Evolutionary conservation across 1,139 yeast genomes (phyloP), one percentile per base, ranked within the genome.

Genomic region (Pichia sp.): DNA sequence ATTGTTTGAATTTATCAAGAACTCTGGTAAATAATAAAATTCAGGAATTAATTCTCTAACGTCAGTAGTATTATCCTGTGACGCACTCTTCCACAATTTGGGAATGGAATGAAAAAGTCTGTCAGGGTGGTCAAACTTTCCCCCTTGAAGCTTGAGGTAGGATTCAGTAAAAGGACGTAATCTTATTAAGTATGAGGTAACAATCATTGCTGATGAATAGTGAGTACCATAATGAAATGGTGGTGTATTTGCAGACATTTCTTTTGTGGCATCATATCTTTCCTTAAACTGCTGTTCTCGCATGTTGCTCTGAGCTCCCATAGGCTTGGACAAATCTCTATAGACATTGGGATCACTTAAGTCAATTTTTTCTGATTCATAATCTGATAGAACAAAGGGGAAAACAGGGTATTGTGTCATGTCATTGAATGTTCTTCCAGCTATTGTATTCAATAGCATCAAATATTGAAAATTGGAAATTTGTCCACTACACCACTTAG

Each of bases 171-270:
- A 87, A 0, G 97, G 97, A 58, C 83, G 80, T 38, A 88, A 64
- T 50, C 97, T 74, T 45, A 89, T 87, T 59, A 89, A 69, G 62
- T 79, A 89, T 0, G 93, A 85, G 0, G 95, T 79, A 2, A 87
- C 96, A 64, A 89, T 88, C 97, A 89, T 89, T 0, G 96, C 95
- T 0, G 95, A 87, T 0, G 96, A 88, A 67, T 89, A 89, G 68
- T 89, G 97, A 0, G 97, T 89, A 2, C 97, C 97, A 65, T 89
- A 89, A 67, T 89, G 96, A 69, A 89, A 89, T 0, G 96, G 87
- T 0, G 90, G 90, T 0, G 79, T 67, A 29, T 66, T 64, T 1
- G 63, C 63, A 1, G 67, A 64, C 36, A 77, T 74, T 54, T 82
- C 84, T 1, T 71, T 72, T 13, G 88, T 71, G 0, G 95, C 90